Base-by-base conservation (phyloP, 495 filamentous ascomycete species). In the Aspergillus saccharolyticus region DNA sequence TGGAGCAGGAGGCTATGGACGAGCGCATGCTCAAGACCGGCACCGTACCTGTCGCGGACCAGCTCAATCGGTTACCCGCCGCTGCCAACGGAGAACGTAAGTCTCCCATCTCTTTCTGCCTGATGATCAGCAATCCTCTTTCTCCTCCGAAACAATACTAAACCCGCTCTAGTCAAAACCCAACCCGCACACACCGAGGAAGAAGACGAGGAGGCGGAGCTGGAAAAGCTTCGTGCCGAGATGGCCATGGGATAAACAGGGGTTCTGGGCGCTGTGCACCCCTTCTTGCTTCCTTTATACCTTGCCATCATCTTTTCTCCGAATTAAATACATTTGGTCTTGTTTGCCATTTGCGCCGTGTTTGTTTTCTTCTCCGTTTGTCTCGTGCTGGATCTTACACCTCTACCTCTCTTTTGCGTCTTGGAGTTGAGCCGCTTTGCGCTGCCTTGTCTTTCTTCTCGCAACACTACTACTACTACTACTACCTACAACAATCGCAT, bases 131-230 rank as follows among this genome's bases (percentile, higher is more conserved):
- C 25, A 10, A 30, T 10, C 33, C 10, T n/a, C 52, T 54, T 30
- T 24, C 17, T 39, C 7, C 52, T 9, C 44, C 4, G 14, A 54
- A 20, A 10, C 51, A 39, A 55, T 64, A 57, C 65, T 33, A 6
- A 25, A 39, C 3, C 14, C 1, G 5, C 8, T 14, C 44, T 42
- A 56, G 49, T 49, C 21, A 44, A n/a, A 45, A 42, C 58, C 68
- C 87, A 85, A 77, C 74, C 78, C 51, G 85, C 84, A 43, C 74
- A 77, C 52, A 20, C 46, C 50, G 77, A 82, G 59, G 84, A 88
- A 70, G 92, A 96, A 69, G 93, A 97, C 83, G 92, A 97, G 66
- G 94, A 97, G 70, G 93, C 86, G 62, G 95, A 99, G 75, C 78
- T 99, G 66, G 83, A 85, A 69, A 96, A 94, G 73, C 71, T 98